phyloP scores from a whole-genome alignment of 1,284 basidiomycete species.

The Pterulicium gracile region DNA sequence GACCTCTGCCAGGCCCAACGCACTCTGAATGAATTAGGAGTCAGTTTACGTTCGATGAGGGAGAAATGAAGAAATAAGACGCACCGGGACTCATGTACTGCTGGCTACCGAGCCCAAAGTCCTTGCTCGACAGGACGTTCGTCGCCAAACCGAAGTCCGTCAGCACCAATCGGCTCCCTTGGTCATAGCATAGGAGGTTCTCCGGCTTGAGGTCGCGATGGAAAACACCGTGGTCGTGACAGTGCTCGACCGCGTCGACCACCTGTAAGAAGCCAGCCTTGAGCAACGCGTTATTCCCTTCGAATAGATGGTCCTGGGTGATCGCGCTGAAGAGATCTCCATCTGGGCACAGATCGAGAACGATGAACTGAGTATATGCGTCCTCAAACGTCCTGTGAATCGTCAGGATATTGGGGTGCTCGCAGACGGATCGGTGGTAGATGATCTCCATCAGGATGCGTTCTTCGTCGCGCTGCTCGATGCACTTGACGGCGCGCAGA shows the following conservation, averaged over 20 bases:
- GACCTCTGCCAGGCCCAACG: neutral
- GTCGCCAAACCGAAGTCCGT: slow-evolving; percentile 77
- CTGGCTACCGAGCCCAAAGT: slow-evolving; percentile 64
- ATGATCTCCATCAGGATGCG: slow-evolving; percentile 16
- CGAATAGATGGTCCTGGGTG: slow-evolving; percentile 24
- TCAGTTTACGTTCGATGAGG: neutral
- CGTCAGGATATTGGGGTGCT: slow-evolving; percentile 49
- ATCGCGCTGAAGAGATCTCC: slow-evolving; percentile 62
- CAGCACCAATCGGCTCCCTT: slow-evolving; percentile 46
- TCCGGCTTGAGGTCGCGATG: slow-evolving; percentile 76
- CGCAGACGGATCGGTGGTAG: slow-evolving; percentile 53
- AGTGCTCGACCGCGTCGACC: slow-evolving; percentile 57
- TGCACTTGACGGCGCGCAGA: slow-evolving; percentile 12
- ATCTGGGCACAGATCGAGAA: slow-evolving; percentile 37
- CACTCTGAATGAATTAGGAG: neutral
- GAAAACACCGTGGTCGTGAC: slow-evolving; percentile 52
- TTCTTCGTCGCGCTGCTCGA: slow-evolving; percentile 5
- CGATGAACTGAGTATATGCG: slow-evolving; percentile 21
- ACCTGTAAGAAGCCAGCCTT: slow-evolving; percentile 55
- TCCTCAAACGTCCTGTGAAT: slow-evolving; percentile 51
- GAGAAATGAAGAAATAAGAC: slow-evolving; percentile 12
- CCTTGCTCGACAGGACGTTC: slow-evolving; percentile 44
- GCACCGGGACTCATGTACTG: slow-evolving; percentile 63
- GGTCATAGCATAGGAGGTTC: slow-evolving; percentile 54
- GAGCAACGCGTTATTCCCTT: slow-evolving; percentile 45